These are phyloP conservation scores for Lolium multiflorum DNA, from an alignment of 176 grass and related monocot species.

Conservation along the genomic window DNA sequence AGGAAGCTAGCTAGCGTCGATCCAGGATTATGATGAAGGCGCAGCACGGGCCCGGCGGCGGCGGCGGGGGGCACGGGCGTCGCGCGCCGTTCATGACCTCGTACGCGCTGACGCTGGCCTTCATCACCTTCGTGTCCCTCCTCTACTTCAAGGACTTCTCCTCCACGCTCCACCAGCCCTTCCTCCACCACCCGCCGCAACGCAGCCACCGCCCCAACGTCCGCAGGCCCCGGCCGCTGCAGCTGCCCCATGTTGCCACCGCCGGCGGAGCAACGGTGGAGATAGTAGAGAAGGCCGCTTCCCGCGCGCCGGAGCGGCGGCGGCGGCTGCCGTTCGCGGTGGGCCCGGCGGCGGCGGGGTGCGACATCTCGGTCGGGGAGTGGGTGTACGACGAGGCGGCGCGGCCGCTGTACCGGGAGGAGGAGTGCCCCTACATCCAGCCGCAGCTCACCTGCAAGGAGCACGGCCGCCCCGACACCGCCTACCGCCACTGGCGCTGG, in stretches of 20 bases:
- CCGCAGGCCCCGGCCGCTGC: not conserved
- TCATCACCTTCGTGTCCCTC: conserved; percentile 79
- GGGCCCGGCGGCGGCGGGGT: conserved; percentile 33
- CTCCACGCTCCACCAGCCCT: conserved; percentile 63
- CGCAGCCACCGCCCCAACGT: conserved; percentile 2
- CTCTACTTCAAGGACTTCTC: conserved; percentile 88
- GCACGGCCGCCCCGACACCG: conserved; percentile 75
- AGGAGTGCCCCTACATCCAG: conserved; percentile 93
- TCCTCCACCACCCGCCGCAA: conserved; percentile 48
- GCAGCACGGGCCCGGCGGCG: conserved; percentile 41
- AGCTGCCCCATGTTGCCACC: not conserved
- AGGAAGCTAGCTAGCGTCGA: not conserved
- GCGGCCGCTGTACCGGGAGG: conserved; percentile 70
- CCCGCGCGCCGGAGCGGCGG: not conserved
- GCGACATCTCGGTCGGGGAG: conserved; percentile 58
- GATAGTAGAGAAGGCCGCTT: not conserved
- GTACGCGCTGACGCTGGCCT: conserved; percentile 70
- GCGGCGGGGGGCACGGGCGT: not conserved
- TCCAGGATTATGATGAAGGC: conserved; percentile 35
- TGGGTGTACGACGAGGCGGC: conserved; percentile 87
- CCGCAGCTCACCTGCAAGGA: conserved; percentile 85
- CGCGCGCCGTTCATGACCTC: conserved; percentile 57
- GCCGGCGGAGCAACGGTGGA: not conserved
- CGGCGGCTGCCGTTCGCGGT: conserved; percentile 35
- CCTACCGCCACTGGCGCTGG: conserved; percentile 84